Conservation (phyloP, 225 moss, liverwort and hornwort species). For the Rhytidiadelphus loreus region DNA sequence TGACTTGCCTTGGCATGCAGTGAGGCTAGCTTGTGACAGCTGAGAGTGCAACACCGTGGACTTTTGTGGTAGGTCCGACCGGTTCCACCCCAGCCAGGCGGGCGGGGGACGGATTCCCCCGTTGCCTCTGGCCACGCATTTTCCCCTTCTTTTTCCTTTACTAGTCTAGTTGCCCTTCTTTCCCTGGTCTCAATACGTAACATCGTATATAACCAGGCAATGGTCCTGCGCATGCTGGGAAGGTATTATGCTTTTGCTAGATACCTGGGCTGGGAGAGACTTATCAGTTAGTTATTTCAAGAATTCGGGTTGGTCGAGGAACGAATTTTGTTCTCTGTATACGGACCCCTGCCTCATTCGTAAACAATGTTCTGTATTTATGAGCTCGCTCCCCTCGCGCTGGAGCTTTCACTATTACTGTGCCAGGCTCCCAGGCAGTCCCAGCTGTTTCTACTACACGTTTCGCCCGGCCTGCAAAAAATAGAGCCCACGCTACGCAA, state of each 20-base stretch:
- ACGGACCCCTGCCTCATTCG: neutral
- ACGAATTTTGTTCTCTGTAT: neutral
- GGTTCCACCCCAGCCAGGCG: neutral
- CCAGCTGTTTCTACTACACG: neutral
- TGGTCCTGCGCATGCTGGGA: neutral
- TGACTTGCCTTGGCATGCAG: neutral
- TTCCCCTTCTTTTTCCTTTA: too few relatives aligned
- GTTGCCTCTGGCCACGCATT: neutral
- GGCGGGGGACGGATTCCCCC: neutral
- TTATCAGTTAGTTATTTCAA: too few relatives aligned
- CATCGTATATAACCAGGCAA: neutral
- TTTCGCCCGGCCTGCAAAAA: neutral
- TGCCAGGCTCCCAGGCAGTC: neutral
- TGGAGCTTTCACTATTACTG: neutral
- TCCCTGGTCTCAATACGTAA: too few relatives aligned
- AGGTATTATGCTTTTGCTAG: neutral
- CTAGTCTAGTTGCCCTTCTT: neutral
- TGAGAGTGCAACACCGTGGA: neutral
- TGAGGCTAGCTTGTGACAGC: neutral
- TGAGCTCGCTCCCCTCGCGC: neutral
- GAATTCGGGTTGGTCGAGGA: neutral
- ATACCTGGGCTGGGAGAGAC: neutral
- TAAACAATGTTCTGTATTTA: neutral
- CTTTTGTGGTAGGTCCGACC: constrained; percentile 17
- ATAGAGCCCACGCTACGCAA: neutral